Base-by-base conservation (phyloP, 2,329 filamentous ascomycete species). In the Phyllosticta capitalensis region DNA sequence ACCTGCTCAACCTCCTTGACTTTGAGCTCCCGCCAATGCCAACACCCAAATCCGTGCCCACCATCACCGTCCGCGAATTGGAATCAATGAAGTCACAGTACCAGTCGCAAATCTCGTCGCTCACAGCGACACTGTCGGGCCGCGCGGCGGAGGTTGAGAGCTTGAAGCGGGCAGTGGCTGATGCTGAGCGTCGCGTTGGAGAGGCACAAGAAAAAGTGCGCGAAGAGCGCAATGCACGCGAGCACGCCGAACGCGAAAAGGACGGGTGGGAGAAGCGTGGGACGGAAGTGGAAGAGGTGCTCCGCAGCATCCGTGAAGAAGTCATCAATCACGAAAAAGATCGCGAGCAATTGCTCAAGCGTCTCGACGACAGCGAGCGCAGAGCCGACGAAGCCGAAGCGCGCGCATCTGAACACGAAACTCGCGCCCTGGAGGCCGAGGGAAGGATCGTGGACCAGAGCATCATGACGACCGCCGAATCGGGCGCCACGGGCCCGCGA, bases 21-120 rank as follows among this genome's bases (percentile, higher is more conserved):
- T 94, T 95, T 69, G 94, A 97, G 67, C 88, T 97, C 9, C 91
- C 92, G n/a, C 90, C 92, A 0, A 85, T 91, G 65, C 91, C 92
- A 1, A 97, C 94, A 0, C 94, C 94, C 14, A 86, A 92, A 63
- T 96, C 90, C 59, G 83, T 97, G 45, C 94, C 94, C 0, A 90
- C 87, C 9, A 88, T 97, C 65, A 96, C 92, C 1, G 89, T 94
- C 1, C 85, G 94, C 33, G 94, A 99, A 75, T 79, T 97, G 2
- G 94, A 99, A 71, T 89, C 88, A 14, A 80, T 97, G 62, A 97
- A 97, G 72, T 96, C 92, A 0, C 83, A 83, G 22, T 95, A 95
- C 67, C 81, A 95, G 56, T 95, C 92, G 0, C 90, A 97, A 70
- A 95, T 99, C 61, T 95, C 90, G 63, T 90, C 89, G n/a, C 82